A percentile compares a stretch with the other conserved stretches of the same genome.
Conservation (phyloP, 2,329 filamentous ascomycete genomes). For the Trichoderma endophyticum region DNA sequence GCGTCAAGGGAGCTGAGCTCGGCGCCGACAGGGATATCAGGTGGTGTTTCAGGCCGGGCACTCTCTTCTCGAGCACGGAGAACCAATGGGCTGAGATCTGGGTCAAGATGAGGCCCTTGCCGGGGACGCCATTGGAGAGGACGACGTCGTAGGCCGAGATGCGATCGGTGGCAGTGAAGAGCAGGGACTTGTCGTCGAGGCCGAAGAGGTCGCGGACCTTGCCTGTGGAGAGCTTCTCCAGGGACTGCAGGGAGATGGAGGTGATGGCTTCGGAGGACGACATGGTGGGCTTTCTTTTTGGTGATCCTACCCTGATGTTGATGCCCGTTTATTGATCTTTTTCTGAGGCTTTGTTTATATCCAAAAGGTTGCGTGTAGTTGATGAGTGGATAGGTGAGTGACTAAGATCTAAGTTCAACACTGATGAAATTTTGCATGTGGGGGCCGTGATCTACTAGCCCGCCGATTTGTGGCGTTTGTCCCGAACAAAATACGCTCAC, state of each 20-base stretch:
- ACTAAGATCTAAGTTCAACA: constrained; percentile 4
- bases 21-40: constrained; percentile 47
- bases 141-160: constrained; percentile 90
- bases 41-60: constrained; percentile 52
- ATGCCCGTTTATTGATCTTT: not conserved
- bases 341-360: not conserved
- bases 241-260: constrained; percentile 28
- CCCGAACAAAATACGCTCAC: not conserved
- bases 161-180: constrained; percentile 58
- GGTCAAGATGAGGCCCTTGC: constrained; percentile 53
- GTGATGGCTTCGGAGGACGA: constrained; percentile 9
- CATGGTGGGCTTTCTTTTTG: not conserved
- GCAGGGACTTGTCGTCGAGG: constrained; percentile 58
- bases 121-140: constrained; percentile 53
- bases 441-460: not conserved
- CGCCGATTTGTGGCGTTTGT: not conserved
- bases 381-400: constrained; percentile 3
- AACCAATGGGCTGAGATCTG: constrained; percentile 52
- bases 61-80: constrained; percentile 41
- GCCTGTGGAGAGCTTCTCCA: constrained; percentile 40
- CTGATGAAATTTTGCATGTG: not conserved
- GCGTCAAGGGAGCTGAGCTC: constrained; percentile 29
- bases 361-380: not conserved
- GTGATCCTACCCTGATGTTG: not conserved
- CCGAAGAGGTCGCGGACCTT: constrained; percentile 83